Evolutionary conservation across 2,329 filamentous ascomycete genomes (phyloP), one percentile per base, ranked within the genome.

Genomic region (Sphaerulina vaccinii): DNA sequence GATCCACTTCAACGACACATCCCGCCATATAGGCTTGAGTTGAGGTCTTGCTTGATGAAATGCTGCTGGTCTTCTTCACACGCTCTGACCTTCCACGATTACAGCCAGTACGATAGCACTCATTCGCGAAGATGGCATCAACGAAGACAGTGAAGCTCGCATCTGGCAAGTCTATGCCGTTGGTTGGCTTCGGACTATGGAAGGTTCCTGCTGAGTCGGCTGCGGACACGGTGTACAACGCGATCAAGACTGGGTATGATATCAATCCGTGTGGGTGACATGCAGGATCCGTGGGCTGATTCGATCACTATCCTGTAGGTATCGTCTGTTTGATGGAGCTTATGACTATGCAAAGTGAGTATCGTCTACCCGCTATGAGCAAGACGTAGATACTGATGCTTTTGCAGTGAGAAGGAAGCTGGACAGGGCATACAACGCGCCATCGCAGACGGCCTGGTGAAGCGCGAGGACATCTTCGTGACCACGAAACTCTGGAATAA

Each of bases 401-500:
- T 7, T 7, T 4, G 84, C 61, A 90, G 90, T 69, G 87, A 90
- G 70, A 81, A 81, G 58, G 86, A 89, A 71, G 82, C 80, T 60
- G 87, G 87, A 21, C 52, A 54, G 13, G 57, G 57, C 36, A 55
- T 59, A 40, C 48, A 83, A 54, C 85, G 85, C 61, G 87, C 87
- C 64, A 88, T 90, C 72, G 79, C 83, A 64, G 87, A 90, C 9
- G 86, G 86, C 37, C 70, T 90, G 51, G 86, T 90, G 59, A 88
- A 83, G 74, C 85, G 87, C 50, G 81, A 86, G 71, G 88, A 95
- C n/a, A 85, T 93, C 69, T 93, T 93, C 80, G 83, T 95, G 65
- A 86, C 89, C 58, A 88, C 85, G 71, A 95, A 93, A 77, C 84
- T 95, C 52, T 93, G 89, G 89, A 90, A 90, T 75, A 84, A 84